Conservation (phyloP, 768 basidiomycete genomes). For the Hygrocybe coccinea region DNA sequence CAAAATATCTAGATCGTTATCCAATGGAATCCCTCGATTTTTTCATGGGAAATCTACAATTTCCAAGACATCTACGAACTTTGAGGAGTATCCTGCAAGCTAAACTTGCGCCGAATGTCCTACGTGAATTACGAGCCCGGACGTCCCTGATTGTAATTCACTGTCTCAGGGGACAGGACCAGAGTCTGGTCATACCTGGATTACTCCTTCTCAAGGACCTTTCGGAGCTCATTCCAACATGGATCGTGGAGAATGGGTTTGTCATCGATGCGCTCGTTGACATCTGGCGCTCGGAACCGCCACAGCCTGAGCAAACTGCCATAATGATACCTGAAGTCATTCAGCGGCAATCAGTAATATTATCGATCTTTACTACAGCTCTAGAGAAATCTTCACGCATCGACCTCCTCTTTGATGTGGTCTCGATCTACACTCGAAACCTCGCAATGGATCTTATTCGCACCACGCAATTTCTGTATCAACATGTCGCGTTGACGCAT, state of each 20-base stretch:
- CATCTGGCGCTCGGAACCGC: slow-evolving; percentile 61
- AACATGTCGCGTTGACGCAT: slow-evolving; percentile 71
- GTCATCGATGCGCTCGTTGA: slow-evolving; percentile 68
- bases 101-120: slow-evolving; percentile 68
- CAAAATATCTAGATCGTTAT: slow-evolving; percentile 88
- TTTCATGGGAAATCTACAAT: slow-evolving; percentile 73
- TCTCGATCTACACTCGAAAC: slow-evolving; percentile 72
- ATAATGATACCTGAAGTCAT: slow-evolving; percentile 45
- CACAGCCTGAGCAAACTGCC: slow-evolving; percentile 41
- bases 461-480: slow-evolving; percentile 80
- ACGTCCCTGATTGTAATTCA: slow-evolving; percentile 49
- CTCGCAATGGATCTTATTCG: slow-evolving; percentile 77
- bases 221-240: slow-evolving; percentile 56
- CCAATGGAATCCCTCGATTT: slow-evolving; percentile 80
- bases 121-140: slow-evolving; percentile 61
- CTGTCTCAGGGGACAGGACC: slow-evolving; percentile 48
- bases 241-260: slow-evolving; percentile 64
- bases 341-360: slow-evolving; percentile 59
- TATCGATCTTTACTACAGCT: slow-evolving; percentile 72
- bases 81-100: slow-evolving; percentile 79
- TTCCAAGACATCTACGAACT: slow-evolving; percentile 77
- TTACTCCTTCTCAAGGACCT: slow-evolving; percentile 77
- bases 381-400: slow-evolving; percentile 70
- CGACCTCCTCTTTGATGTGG: slow-evolving; percentile 84
- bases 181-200: slow-evolving; percentile 56